These are phyloP conservation scores for Xerocomellus chrysenteron DNA, from an alignment of 768 basidiomycete genomes.

Conservation along the genomic window DNA sequence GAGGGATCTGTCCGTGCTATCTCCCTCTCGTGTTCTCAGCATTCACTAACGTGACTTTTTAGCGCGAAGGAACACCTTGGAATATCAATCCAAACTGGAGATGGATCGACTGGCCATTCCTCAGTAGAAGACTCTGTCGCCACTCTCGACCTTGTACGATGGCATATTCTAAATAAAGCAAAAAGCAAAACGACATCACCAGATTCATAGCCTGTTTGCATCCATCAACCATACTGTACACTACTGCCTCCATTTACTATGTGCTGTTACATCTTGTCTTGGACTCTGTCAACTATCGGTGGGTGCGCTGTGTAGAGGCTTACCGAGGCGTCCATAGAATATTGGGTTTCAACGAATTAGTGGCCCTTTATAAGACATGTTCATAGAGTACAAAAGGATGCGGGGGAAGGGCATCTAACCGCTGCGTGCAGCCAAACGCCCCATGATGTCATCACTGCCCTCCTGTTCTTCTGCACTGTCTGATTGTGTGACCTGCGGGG, in stretches of 20 bases:
- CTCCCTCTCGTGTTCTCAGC: neutral
- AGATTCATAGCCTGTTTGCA: slow-evolving; percentile 11
- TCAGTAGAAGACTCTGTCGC: slow-evolving; percentile 88
- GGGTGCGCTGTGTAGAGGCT: neutral
- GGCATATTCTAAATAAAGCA: slow-evolving; percentile 68
- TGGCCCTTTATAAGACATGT: slow-evolving; percentile 27
- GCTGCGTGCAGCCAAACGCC: slow-evolving; percentile 69
- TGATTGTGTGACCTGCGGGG: slow-evolving; percentile 73
- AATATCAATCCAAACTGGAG: slow-evolving; percentile 79
- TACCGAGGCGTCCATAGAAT: neutral
- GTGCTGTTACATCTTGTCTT: neutral
- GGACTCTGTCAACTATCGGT: neutral
- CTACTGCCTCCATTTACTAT: neutral
- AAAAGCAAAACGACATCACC: slow-evolving; percentile 29
- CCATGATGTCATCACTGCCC: slow-evolving; percentile 77
- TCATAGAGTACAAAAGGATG: slow-evolving; percentile 5
- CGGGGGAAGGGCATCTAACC: slow-evolving; percentile 45
- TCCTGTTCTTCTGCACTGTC: slow-evolving; percentile 85
- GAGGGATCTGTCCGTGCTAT: slow-evolving; percentile 65
- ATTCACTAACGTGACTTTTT: slow-evolving; percentile 11
- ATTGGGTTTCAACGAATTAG: slow-evolving; percentile 26
- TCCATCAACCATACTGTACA: neutral
- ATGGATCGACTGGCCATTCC: slow-evolving; percentile 75
- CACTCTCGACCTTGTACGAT: slow-evolving; percentile 84
- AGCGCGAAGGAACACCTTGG: slow-evolving; percentile 84